phyloP scores from a whole-genome alignment of 2,329 filamentous ascomycete species.

The Colletotrichum caudatum region DNA sequence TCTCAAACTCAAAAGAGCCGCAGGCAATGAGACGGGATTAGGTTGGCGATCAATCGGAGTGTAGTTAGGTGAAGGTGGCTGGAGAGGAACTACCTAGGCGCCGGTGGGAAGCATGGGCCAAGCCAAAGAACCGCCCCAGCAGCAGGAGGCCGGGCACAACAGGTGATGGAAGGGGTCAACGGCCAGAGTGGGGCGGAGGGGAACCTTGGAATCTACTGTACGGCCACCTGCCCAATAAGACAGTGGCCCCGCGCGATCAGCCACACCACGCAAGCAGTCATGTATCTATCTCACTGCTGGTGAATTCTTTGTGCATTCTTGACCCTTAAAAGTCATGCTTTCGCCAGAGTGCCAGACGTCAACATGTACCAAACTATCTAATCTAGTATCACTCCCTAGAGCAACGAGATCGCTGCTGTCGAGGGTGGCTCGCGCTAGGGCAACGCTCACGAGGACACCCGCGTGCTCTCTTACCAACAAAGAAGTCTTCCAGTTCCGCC shows the following conservation, averaged over 20 bases:
- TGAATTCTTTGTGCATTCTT: conserved; percentile 3
- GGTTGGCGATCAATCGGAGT: conserved; percentile 15
- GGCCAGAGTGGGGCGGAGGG: conserved; percentile 18
- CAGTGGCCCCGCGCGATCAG: conserved; percentile 2
- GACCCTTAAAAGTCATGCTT: no score
- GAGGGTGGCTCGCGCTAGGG: conserved; percentile 78
- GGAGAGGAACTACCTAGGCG: conserved; percentile 30
- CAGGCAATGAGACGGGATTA: conserved; percentile 5
- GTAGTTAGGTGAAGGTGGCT: conserved; percentile 38
- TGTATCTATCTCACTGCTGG: conserved; percentile 17
- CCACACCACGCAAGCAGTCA: conserved; percentile 15
- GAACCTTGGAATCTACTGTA: background rate
- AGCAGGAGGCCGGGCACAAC: background rate
- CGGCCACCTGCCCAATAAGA: no score
- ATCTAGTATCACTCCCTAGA: conserved; percentile 46
- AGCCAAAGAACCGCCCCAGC: conserved; percentile 18
- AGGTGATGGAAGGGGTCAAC: background rate
- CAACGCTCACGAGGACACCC: conserved; percentile 89
- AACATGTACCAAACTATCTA: conserved; percentile 4
- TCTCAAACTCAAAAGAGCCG: conserved; percentile 14
- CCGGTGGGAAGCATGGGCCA: conserved; percentile 34
- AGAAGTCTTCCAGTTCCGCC: background rate
- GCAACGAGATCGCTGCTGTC: conserved; percentile 74
- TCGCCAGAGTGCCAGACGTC: conserved; percentile 8
- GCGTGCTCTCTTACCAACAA: conserved; percentile 66